A percentile compares a stretch with the other conserved stretches of the same genome.
Evolutionary conservation across 345 rosid genomes (phyloP).

Genomic region (Kandelia obovata): DNA sequence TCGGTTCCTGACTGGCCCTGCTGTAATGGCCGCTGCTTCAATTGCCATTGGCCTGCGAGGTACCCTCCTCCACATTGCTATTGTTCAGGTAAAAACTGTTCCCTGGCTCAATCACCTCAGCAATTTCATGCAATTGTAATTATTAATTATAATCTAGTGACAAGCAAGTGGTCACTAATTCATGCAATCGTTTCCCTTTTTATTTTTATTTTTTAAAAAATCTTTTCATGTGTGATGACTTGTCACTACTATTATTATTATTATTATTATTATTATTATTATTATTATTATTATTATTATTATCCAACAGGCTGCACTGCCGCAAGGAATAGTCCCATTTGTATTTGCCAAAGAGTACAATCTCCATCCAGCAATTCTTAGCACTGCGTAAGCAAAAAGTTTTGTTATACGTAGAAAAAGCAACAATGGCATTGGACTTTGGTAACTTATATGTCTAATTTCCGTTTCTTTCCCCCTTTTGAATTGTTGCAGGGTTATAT

Average conservation of each 20-base stretch:
- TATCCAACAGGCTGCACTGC: slow-evolving; percentile 25
- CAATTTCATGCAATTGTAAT: background rate
- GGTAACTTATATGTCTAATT: background rate
- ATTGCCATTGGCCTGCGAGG: slow-evolving; percentile 36
- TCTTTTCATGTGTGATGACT: background rate
- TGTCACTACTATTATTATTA: too few relatives aligned
- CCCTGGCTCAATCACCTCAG: background rate
- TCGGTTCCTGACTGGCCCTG: slow-evolving; percentile 34
- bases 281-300: too few relatives aligned
- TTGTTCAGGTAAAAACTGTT: slow-evolving; percentile 27
- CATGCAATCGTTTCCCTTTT: background rate
- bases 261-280: too few relatives aligned
- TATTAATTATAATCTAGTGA: background rate
- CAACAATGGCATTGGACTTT: background rate
- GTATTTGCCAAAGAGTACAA: slow-evolving; percentile 36
- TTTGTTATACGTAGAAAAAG: background rate
- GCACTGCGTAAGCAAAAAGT: slow-evolving; percentile 20
- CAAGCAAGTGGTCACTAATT: background rate
- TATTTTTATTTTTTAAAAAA: background rate
- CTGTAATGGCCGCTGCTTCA: slow-evolving; percentile 38
- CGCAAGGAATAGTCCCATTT: slow-evolving; percentile 31
- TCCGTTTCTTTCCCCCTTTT: background rate
- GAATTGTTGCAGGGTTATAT: slow-evolving; percentile 21
- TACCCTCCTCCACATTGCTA: slow-evolving; percentile 30
- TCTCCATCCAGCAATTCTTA: slow-evolving; percentile 30